phyloP scores from a whole-genome alignment of 2,329 filamentous ascomycete genomes.

The Aspergillus fructus region DNA sequence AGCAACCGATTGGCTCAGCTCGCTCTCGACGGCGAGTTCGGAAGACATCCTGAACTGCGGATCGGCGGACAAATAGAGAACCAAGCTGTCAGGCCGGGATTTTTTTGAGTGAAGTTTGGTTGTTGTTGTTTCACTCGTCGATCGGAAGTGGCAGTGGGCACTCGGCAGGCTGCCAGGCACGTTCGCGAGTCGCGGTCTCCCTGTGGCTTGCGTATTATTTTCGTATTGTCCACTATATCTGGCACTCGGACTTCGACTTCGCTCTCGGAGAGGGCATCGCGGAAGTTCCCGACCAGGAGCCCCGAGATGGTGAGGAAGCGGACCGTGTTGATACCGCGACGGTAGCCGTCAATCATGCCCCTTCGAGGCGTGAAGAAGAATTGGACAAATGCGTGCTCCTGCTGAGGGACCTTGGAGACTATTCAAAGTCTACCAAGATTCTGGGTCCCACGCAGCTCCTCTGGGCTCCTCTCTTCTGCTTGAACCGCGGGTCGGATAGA shows the following conservation, averaged over 20 bases:
- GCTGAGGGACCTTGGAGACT: slow-evolving; percentile 14
- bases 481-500: slow-evolving; percentile 13
- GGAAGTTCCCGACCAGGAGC: background rate
- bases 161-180: background rate
- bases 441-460: slow-evolving; percentile 10
- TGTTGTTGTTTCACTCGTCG: background rate
- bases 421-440: slow-evolving; percentile 11
- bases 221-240: background rate
- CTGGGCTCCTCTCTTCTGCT: background rate
- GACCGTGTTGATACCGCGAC: background rate
- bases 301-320: background rate
- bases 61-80: background rate
- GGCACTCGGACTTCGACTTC: background rate
- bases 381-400: background rate
- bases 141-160: background rate
- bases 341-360: background rate
- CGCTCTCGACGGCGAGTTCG: background rate
- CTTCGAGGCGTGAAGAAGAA: slow-evolving; percentile 1
- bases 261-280: background rate
- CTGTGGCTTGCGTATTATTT: background rate
- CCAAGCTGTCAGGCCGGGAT: background rate
- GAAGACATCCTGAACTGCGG: background rate
- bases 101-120: background rate
- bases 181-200: background rate
- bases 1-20: background rate